These are phyloP conservation scores for Candolleomyces eurysporus DNA, from an alignment of 768 basidiomycete genomes.

Conservation along the genomic window DNA sequence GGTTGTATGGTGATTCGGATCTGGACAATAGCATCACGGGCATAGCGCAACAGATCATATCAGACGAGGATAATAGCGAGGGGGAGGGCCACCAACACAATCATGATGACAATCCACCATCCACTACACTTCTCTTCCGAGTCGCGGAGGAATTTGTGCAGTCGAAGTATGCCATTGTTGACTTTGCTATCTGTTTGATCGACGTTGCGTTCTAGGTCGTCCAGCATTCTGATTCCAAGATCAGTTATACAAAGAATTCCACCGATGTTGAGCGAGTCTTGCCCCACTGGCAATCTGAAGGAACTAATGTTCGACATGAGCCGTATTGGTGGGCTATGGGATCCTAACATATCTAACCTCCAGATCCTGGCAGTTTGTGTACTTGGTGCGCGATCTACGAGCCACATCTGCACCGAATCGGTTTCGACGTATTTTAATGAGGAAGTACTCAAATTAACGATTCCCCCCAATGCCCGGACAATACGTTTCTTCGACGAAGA, in stretches of 20 bases:
- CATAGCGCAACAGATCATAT: neutral
- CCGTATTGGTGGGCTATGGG: too few species aligned
- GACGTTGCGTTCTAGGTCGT: constrained; percentile 72
- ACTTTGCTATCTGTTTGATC: constrained; percentile 69
- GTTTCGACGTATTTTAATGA: too few species aligned
- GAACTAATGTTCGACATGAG: too few species aligned
- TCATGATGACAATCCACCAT: constrained; percentile 85
- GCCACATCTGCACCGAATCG: too few species aligned
- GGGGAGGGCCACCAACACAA: constrained; percentile 74
- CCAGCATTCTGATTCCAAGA: constrained; percentile 60
- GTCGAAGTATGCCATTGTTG: constrained; percentile 56
- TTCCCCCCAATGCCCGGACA: too few species aligned
- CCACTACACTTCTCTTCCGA: constrained; percentile 90
- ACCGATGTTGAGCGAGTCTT: too few species aligned
- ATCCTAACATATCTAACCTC: too few species aligned
- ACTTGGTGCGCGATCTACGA: too few species aligned
- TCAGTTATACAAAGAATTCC: neutral
- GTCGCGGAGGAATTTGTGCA: constrained; percentile 80
- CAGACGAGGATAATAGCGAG: constrained; percentile 78
- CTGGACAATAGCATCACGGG: neutral
- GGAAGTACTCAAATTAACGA: too few species aligned
- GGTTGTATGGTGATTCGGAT: neutral
- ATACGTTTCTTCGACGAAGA: too few species aligned
- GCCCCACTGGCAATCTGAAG: too few species aligned
- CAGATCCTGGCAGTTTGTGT: too few species aligned